Conservation (phyloP, 306 rosid species). For the Trifolium pratense region DNA sequence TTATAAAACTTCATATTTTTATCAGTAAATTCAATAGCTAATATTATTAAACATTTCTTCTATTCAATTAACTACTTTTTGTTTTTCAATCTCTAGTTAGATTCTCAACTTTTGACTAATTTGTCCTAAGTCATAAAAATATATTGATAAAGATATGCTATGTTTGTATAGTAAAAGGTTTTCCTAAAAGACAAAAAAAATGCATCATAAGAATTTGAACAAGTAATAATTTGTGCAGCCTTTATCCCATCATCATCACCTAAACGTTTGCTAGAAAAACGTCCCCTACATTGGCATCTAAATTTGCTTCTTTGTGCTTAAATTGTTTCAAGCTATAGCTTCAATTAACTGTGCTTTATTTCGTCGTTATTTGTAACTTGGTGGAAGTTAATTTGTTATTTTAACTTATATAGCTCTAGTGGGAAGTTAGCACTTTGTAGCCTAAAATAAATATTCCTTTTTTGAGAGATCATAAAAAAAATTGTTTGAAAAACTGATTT, state of each 20-base stretch:
- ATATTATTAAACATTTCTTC: not conserved
- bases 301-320: conserved; percentile 40
- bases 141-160: not conserved
- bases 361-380: conserved; percentile 14
- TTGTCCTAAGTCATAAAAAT: not conserved
- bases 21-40: not conserved
- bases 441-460: too few relatives aligned
- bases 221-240: conserved; percentile 5
- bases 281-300: conserved; percentile 44
- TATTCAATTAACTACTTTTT: not conserved
- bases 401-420: not conserved
- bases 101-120: not conserved
- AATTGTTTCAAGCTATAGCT: conserved; percentile 13
- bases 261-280: not conserved
- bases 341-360: not conserved
- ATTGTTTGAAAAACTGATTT: too few relatives aligned
- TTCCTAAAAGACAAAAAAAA: not conserved
- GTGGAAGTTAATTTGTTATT: conserved; percentile 4
- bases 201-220: not conserved
- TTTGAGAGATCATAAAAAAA: not conserved
- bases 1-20: too few relatives aligned
- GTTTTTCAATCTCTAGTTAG: not conserved
- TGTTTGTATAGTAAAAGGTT: not conserved
- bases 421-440: not conserved
- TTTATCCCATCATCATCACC: not conserved